These are phyloP conservation scores for Cryptococcus hybrid DNA, from an alignment of 1,284 basidiomycete genomes.

Conservation along the genomic window DNA sequence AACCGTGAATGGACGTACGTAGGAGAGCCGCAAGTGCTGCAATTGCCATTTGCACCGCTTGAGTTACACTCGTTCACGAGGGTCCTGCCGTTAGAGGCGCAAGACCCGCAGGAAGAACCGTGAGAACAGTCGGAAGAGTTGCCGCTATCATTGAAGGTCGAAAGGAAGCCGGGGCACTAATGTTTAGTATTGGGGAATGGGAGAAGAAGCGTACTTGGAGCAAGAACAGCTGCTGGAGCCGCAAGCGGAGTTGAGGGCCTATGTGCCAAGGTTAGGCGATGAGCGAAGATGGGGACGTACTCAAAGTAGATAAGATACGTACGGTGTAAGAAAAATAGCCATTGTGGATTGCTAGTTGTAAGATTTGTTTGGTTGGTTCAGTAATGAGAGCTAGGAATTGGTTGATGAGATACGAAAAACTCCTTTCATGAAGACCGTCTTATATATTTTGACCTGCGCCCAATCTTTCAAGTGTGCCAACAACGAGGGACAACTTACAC, in stretches of 20 bases:
- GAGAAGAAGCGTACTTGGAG: slow-evolving; percentile 4
- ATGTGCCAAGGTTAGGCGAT: neutral
- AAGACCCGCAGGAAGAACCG: slow-evolving; percentile 2
- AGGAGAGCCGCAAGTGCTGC: slow-evolving; percentile 10
- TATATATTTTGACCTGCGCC: too few species aligned
- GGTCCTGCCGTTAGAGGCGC: slow-evolving; percentile 4
- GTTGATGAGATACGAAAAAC: too few species aligned
- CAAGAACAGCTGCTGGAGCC: slow-evolving; percentile 3
- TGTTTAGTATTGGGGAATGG: slow-evolving; percentile 4
- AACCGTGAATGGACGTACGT: slow-evolving; percentile 3
- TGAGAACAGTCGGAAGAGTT: slow-evolving; percentile 1
- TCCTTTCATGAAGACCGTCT: too few species aligned
- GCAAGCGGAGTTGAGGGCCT: neutral
- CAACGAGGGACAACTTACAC: too few species aligned
- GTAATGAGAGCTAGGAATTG: too few species aligned
- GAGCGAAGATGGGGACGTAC: neutral
- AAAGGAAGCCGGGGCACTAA: neutral
- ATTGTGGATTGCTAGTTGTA: neutral
- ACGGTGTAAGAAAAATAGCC: slow-evolving; percentile 10
- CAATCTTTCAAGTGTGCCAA: too few species aligned
- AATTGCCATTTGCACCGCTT: slow-evolving; percentile 9
- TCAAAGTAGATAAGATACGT: neutral
- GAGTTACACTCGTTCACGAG: slow-evolving; percentile 17
- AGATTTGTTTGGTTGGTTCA: too few species aligned
- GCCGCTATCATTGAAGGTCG: slow-evolving; percentile 1